A percentile compares a stretch with the other conserved stretches of the same genome.
Conservation (phyloP, 306 rosid species). For the Hippophae gyantsensis region DNA sequence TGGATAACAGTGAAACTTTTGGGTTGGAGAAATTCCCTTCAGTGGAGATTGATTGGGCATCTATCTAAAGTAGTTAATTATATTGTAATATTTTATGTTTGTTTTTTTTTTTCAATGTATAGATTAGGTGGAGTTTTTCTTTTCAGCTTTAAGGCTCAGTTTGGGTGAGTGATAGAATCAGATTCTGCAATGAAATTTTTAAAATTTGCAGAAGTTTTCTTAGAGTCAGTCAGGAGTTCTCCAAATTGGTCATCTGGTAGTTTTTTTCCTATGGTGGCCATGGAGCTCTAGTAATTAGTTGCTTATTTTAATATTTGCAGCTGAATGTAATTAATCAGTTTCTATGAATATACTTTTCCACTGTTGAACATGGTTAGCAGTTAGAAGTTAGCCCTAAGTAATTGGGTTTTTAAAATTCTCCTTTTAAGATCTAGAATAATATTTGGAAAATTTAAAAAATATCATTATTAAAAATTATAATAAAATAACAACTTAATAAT, state of each 20-base stretch:
- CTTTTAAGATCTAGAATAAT: too few species aligned
- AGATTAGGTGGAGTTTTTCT: neutral
- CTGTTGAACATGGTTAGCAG: too few species aligned
- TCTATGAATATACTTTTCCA: neutral
- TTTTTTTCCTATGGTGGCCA: constrained; percentile 47
- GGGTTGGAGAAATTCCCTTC: constrained; percentile 77
- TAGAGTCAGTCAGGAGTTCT: constrained; percentile 8
- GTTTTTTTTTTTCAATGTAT: constrained; percentile 2
- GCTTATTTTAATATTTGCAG: constrained; percentile 9
- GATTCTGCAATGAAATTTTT: constrained; percentile 68
- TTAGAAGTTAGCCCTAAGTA: too few species aligned
- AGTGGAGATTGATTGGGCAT: constrained; percentile 85
- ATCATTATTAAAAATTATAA: too few species aligned
- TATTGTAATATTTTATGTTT: neutral
- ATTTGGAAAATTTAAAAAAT: too few species aligned
- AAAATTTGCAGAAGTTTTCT: constrained; percentile 53
- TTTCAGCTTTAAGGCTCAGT: constrained; percentile 11
- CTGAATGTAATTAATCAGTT: constrained; percentile 17
- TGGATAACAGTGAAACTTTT: constrained; percentile 40
- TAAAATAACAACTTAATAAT: too few species aligned
- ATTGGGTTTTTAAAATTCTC: too few species aligned
- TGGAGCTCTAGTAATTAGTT: constrained; percentile 12
- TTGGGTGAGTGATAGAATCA: constrained; percentile 9
- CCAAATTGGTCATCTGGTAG: constrained; percentile 37
- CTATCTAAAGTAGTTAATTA: constrained; percentile 27